These are phyloP conservation scores for Yamadazyma atlantica DNA, from an alignment of 1,139 yeast species.

Conservation along the genomic window DNA sequence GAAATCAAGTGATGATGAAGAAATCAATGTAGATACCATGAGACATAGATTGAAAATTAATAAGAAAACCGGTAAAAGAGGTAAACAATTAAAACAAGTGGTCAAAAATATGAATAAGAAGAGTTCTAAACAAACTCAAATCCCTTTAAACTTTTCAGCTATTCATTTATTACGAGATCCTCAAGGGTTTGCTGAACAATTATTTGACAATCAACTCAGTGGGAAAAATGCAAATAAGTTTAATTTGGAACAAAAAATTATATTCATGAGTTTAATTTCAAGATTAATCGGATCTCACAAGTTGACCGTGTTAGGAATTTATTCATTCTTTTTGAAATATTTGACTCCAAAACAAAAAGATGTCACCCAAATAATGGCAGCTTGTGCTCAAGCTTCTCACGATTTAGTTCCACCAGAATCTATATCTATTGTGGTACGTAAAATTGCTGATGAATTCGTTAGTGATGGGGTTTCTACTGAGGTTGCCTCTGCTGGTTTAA, in stretches of 20 bases:
- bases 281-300: conserved; percentile 93
- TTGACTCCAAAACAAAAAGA: conserved; percentile 91
- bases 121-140: conserved; percentile 54
- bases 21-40: conserved; percentile 63
- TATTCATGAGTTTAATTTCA: conserved; percentile 82
- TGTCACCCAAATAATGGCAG: conserved; percentile 95
- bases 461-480: conserved; percentile 98
- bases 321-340: conserved; percentile 83
- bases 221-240: conserved; percentile 66
- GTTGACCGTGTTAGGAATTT: conserved; percentile 82
- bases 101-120: conserved; percentile 65
- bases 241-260: conserved; percentile 83
- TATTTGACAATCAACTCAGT: conserved; percentile 71
- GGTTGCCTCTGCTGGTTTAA: conserved; percentile 96
- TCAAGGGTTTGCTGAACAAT: conserved; percentile 90
- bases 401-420: conserved; percentile 96
- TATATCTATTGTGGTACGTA: conserved; percentile 73
- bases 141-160: conserved; percentile 81
- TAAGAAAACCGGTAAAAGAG: conserved; percentile 78
- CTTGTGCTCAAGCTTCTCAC: conserved; percentile 94
- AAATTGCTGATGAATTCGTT: conserved; percentile 95
- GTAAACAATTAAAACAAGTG: conserved; percentile 74
- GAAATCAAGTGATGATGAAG: conserved; percentile 67
- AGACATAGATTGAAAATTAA: conserved; percentile 82
- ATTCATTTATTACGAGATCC: conserved; percentile 93